Conservation (phyloP, 352 stramenopile genomes). For the Phytophthora meadii region DNA sequence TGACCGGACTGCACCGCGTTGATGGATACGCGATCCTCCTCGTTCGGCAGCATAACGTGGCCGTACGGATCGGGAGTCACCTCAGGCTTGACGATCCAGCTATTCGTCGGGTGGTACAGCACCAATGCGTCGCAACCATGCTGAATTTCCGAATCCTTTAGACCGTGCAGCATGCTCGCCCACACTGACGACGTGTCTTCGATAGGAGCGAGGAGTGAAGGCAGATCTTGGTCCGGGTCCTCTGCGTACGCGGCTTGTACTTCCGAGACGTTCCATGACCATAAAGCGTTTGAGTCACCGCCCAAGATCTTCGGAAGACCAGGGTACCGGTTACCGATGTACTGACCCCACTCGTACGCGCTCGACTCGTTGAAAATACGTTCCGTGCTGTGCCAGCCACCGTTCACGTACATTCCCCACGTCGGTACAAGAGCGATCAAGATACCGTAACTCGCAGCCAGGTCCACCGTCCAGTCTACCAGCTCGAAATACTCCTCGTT, state of each 20-base stretch:
- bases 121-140: neutral
- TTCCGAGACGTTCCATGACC: neutral
- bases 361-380: conserved; percentile 1
- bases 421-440: conserved; percentile 20
- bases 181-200: neutral
- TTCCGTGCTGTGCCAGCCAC: neutral
- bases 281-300: neutral
- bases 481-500: conserved; percentile 32
- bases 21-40: neutral
- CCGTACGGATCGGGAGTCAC: neutral
- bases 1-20: neutral
- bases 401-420: conserved; percentile 11
- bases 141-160: neutral
- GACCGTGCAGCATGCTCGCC: neutral
- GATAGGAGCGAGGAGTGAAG: neutral
- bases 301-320: neutral
- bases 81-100: neutral
- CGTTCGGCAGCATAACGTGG: neutral
- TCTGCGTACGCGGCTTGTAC: neutral
- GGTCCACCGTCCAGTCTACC: conserved; percentile 29
- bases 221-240: neutral
- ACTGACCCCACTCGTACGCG: neutral
- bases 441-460: conserved; percentile 35
- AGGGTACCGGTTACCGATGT: neutral
- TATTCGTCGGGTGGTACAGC: neutral